Evolutionary conservation across 1,139 yeast genomes (phyloP).

Genomic region (Diutina scorzettiae): DNA sequence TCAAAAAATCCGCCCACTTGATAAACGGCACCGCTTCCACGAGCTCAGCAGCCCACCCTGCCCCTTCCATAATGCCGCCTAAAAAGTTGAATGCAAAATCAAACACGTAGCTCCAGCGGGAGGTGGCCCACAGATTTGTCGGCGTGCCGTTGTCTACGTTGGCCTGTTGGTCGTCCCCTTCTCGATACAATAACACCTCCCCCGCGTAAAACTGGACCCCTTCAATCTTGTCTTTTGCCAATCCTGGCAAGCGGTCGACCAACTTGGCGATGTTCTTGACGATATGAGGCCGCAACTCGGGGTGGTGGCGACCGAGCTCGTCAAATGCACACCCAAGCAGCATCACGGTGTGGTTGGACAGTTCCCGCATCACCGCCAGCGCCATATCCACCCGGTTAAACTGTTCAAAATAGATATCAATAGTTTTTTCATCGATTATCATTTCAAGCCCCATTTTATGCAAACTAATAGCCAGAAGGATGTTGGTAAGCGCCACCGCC

Average conservation of each 20-base stretch:
- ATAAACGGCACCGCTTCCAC: constrained; percentile 29
- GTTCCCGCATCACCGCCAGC: constrained; percentile 21
- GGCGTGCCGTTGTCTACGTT: neutral
- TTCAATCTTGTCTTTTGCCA: constrained; percentile 17
- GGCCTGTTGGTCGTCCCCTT: constrained; percentile 17
- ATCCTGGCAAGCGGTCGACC: constrained; percentile 32
- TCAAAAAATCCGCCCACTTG: constrained; percentile 32
- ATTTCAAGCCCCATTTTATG: constrained; percentile 60
- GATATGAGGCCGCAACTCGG: constrained; percentile 53
- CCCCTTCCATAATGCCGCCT: constrained; percentile 33
- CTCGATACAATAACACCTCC: constrained; percentile 23
- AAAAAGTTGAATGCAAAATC: constrained; percentile 39
- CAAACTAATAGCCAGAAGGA: constrained; percentile 74
- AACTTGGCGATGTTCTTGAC: constrained; percentile 36
- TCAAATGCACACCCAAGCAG: constrained; percentile 54
- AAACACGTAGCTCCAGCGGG: constrained; percentile 28
- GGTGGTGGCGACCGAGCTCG: constrained; percentile 75
- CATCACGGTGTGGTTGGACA: neutral
- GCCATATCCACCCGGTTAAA: constrained; percentile 40
- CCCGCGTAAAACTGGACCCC: neutral
- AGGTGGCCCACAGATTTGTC: constrained; percentile 39
- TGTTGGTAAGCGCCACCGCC: constrained; percentile 55
- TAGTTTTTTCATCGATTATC: constrained; percentile 35
- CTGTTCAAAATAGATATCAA: constrained; percentile 38
- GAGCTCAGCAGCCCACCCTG: constrained; percentile 36